These are phyloP conservation scores for Rhizoclosmatium globosum DNA, from an alignment of 192 early-diverging fungal genomes.

Conservation along the genomic window DNA sequence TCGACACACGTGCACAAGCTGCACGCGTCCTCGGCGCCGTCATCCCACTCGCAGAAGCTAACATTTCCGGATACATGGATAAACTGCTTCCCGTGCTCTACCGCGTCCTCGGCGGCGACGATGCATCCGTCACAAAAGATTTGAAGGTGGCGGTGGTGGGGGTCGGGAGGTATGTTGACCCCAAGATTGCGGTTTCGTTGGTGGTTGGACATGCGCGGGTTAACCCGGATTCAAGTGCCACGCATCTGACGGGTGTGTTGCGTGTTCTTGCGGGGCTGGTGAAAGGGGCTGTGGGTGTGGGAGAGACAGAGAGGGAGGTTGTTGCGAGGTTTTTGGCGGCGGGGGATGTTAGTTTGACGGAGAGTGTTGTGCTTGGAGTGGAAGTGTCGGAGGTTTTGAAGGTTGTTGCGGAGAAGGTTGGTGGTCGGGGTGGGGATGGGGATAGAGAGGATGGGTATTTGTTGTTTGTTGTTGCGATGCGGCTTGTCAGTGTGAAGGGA, in stretches of 20 bases:
- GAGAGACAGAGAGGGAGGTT: background rate
- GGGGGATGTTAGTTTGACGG: conserved; percentile 50
- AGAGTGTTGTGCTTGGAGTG: conserved; percentile 48
- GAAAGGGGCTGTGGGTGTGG: conserved; percentile 43
- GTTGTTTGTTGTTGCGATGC: conserved; percentile 46
- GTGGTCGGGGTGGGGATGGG: background rate
- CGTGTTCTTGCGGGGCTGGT: conserved; percentile 43
- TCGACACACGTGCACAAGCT: conserved; percentile 51
- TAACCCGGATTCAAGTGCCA: conserved; percentile 44
- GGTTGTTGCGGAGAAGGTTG: conserved; percentile 42
- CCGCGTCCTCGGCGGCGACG: conserved; percentile 57
- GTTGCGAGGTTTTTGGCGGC: conserved; percentile 44
- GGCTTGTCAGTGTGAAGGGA: conserved; percentile 44
- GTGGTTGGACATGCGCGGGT: conserved; percentile 43
- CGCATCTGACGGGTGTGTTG: conserved; percentile 55
- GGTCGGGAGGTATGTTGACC: conserved; percentile 56
- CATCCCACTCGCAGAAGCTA: conserved; percentile 51
- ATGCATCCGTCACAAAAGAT: conserved; percentile 46
- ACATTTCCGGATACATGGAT: conserved; percentile 62
- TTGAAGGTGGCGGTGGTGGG: conserved; percentile 35
- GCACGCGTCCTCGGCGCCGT: conserved; percentile 50
- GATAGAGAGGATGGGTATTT: conserved; percentile 30
- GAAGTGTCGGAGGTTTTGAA: conserved; percentile 46
- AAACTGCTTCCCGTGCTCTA: conserved; percentile 55
- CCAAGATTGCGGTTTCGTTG: conserved; percentile 50